Conservation (phyloP, 306 rosid genomes). For the Cicer chorassanicum region DNA sequence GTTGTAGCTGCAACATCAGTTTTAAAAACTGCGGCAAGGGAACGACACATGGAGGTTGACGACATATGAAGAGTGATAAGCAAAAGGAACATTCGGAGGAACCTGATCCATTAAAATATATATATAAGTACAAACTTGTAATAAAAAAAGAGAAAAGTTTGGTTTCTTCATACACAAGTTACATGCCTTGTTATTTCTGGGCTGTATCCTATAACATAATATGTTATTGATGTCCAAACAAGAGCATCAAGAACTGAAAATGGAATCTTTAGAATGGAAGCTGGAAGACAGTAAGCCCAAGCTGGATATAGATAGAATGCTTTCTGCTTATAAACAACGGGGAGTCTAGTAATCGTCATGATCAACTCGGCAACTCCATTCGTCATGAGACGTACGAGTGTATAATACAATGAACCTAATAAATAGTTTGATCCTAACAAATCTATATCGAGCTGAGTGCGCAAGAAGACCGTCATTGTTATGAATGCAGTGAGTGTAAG, state of each 20-base stretch:
- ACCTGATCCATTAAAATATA: slow-evolving; percentile 44
- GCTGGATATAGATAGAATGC: slow-evolving; percentile 66
- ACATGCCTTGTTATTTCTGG: slow-evolving; percentile 64
- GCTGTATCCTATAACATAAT: slow-evolving; percentile 67
- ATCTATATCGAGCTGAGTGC: slow-evolving; percentile 62
- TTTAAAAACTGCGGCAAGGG: slow-evolving; percentile 58
- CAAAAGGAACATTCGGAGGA: slow-evolving; percentile 59
- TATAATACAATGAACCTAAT: slow-evolving; percentile 73
- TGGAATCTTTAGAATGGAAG: slow-evolving; percentile 62
- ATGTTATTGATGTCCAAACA: slow-evolving; percentile 65
- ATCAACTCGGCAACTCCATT: slow-evolving; percentile 83
- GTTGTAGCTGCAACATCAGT: slow-evolving; percentile 63
- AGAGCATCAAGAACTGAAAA: slow-evolving; percentile 60
- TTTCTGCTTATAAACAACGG: slow-evolving; percentile 64
- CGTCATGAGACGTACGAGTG: slow-evolving; percentile 67
- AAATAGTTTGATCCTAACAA: slow-evolving; percentile 60
- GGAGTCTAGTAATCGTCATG: slow-evolving; percentile 70
- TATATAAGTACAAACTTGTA: slow-evolving; percentile 43
- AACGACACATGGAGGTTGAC: slow-evolving; percentile 67
- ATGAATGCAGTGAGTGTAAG: slow-evolving; percentile 67
- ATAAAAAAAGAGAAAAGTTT: background rate
- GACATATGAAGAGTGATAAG: slow-evolving; percentile 57
- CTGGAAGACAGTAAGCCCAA: slow-evolving; percentile 67
- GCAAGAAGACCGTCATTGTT: slow-evolving; percentile 76
- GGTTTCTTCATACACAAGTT: slow-evolving; percentile 1